Percentiles rank a stretch among this genome's conserved stretches.
Evolutionary conservation across 2,329 filamentous ascomycete species (phyloP).

Genomic region (Verticillium zaregamsianum): DNA sequence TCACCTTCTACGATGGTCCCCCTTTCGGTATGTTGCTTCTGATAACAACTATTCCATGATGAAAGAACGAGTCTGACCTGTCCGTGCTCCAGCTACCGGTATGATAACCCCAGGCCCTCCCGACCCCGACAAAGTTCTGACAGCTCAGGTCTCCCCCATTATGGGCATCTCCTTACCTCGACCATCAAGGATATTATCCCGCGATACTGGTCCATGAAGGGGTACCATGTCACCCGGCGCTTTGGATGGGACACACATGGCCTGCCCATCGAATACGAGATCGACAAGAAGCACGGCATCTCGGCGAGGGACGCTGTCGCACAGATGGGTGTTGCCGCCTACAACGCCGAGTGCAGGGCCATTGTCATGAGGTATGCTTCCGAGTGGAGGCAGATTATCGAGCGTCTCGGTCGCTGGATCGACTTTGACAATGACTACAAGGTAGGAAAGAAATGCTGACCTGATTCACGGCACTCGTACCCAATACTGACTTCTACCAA

Average conservation of each 20-base stretch:
- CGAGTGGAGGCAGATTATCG: slow-evolving; percentile 86
- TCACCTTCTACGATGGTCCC: slow-evolving; percentile 92
- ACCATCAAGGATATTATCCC: slow-evolving; percentile 98
- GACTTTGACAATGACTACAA: slow-evolving; percentile 98
- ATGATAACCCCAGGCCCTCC: not conserved
- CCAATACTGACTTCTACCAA: slow-evolving; percentile 10
- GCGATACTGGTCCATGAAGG: slow-evolving; percentile 96
- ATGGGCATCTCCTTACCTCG: slow-evolving; percentile 75
- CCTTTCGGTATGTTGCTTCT: slow-evolving; percentile 45
- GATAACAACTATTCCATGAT: not conserved
- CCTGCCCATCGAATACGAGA: slow-evolving; percentile 93
- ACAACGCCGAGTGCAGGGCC: slow-evolving; percentile 85
- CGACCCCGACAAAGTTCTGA: not conserved
- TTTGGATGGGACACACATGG: slow-evolving; percentile 97
- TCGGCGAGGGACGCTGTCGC: slow-evolving; percentile 83
- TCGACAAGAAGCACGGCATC: slow-evolving; percentile 92
- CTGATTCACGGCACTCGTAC: not conserved
- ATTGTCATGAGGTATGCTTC: slow-evolving; percentile 89
- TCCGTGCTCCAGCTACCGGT: not conserved
- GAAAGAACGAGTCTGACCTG: not conserved
- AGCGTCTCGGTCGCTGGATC: slow-evolving; percentile 89
- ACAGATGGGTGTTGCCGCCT: slow-evolving; percentile 80
- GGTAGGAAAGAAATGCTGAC: slow-evolving; percentile 39
- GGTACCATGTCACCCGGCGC: slow-evolving; percentile 83
- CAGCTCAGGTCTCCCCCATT: slow-evolving; percentile 58